These are phyloP conservation scores for Euphorbia corollata DNA, from an alignment of 441 rosid genomes.

Conservation along the genomic window DNA sequence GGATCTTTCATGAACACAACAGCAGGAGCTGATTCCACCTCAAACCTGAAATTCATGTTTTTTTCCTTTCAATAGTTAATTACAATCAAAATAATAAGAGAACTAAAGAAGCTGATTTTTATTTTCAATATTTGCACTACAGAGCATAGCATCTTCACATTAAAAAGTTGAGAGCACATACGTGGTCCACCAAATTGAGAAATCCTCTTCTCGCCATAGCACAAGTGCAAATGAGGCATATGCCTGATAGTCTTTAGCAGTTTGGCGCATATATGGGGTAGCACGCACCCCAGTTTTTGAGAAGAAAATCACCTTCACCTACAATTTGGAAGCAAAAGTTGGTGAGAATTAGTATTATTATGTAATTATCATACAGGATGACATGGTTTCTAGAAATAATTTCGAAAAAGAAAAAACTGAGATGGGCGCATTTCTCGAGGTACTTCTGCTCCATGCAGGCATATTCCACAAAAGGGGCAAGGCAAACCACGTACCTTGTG, in stretches of 20 bases:
- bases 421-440: not conserved
- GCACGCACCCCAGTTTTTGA: slow-evolving; percentile 98
- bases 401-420: not conserved
- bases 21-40: slow-evolving; percentile 96
- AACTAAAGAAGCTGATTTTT: not conserved
- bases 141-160: not conserved
- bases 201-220: slow-evolving; percentile 90
- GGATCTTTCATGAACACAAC: slow-evolving; percentile 82
- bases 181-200: slow-evolving; percentile 93
- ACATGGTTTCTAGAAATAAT: not conserved
- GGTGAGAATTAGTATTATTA: slow-evolving; percentile 3
- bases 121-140: not conserved
- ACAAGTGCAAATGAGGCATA: slow-evolving; percentile 74
- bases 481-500: slow-evolving; percentile 45
- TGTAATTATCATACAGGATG: not conserved
- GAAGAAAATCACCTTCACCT: slow-evolving; percentile 92
- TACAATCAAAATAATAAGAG: not conserved
- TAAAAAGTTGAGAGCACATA: slow-evolving; percentile 32
- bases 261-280: slow-evolving; percentile 71
- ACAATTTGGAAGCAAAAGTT: slow-evolving; percentile 22
- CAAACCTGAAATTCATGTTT: slow-evolving; percentile 54
- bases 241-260: slow-evolving; percentile 69
- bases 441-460: not conserved
- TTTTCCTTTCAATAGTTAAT: not conserved
- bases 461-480: not conserved